Conservation (phyloP, 176 grass and related monocot genomes). For the Ampelocalamus luodianensis region DNA sequence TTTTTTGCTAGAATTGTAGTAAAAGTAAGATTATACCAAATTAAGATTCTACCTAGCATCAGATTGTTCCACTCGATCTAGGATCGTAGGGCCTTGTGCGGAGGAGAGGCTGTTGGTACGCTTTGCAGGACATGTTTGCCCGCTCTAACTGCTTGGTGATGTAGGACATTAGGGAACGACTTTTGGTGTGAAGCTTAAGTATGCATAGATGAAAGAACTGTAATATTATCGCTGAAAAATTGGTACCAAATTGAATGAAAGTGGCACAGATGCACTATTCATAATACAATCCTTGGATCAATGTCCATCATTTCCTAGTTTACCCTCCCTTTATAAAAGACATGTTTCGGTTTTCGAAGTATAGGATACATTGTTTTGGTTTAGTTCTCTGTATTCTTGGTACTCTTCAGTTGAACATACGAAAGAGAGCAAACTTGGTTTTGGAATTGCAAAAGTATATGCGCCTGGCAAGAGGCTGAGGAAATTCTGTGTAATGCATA, state of each 20-base stretch:
- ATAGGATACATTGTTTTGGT: neutral
- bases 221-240: neutral
- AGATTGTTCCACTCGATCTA: no score
- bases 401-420: neutral
- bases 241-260: neutral
- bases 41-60: no score
- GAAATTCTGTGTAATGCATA: neutral
- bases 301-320: no score
- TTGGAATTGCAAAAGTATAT: slow-evolving; percentile 11
- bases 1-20: no score
- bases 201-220: slow-evolving; percentile 20
- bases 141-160: neutral
- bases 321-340: no score
- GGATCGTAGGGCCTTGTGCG: neutral
- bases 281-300: neutral
- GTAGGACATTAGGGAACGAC: neutral
- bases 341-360: neutral
- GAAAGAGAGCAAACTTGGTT: neutral
- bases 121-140: neutral
- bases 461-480: neutral
- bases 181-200: neutral
- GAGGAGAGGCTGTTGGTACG: neutral
- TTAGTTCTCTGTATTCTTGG: neutral
- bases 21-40: no score
- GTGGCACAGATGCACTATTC: neutral